Conservation (phyloP, 2,329 filamentous ascomycete species). For the Parastagonospora nodorum region DNA sequence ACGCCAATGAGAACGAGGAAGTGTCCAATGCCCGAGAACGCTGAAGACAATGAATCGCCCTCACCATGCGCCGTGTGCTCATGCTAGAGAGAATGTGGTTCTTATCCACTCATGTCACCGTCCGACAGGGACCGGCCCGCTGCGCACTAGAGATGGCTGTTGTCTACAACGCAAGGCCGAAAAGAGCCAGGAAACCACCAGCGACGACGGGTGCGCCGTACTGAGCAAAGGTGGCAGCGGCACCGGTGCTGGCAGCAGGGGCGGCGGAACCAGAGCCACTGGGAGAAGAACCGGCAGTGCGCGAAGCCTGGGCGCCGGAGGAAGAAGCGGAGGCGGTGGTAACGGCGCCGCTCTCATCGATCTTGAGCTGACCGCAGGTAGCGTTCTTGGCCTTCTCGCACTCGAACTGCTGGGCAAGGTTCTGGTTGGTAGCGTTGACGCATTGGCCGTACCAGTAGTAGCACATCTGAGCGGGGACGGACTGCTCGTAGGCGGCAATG, state of each 20-base stretch:
- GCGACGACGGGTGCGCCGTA: conserved; percentile 59
- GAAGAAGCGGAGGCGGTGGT: conserved; percentile 29
- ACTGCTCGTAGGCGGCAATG: conserved; percentile 57
- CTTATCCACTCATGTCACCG: conserved; percentile 30
- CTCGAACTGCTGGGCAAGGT: conserved; percentile 42
- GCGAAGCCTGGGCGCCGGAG: conserved; percentile 27
- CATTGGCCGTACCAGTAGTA: conserved; percentile 54
- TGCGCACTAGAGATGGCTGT: conserved; percentile 12
- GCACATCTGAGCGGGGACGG: conserved; percentile 66
- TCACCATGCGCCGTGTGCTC: conserved; percentile 14
- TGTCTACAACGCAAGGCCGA: conserved; percentile 62
- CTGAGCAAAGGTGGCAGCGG: conserved; percentile 50
- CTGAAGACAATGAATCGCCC: conserved; percentile 23
- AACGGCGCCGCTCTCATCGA: conserved; percentile 28
- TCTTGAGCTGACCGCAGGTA: conserved; percentile 59
- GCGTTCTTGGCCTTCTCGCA: conserved; percentile 52
- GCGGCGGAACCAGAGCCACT: conserved; percentile 33
- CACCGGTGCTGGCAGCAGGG: conserved; percentile 43
- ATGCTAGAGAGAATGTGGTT: conserved; percentile 16
- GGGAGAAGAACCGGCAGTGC: conserved; percentile 27
- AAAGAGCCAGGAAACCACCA: conserved; percentile 59
- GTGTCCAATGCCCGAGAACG: conserved; percentile 33
- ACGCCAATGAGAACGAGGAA: conserved; percentile 25
- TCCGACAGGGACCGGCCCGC: conserved; percentile 34
- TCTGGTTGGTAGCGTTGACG: conserved; percentile 45